Evolutionary conservation across 2,329 filamentous ascomycete genomes (phyloP).

Genomic region (Didymella segeticola): DNA sequence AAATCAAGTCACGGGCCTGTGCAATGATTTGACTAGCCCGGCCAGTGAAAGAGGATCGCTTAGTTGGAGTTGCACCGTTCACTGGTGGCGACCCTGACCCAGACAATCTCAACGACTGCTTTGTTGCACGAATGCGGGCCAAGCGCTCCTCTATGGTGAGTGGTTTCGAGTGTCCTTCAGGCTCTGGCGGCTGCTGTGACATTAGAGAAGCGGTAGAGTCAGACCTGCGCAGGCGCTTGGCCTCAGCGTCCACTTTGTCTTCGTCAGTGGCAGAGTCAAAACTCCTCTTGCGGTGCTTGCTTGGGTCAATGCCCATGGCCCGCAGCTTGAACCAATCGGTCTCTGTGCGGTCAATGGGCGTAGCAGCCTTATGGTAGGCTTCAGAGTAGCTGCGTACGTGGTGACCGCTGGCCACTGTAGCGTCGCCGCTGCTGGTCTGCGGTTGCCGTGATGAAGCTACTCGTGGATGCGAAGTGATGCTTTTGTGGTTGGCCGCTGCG

Average conservation of each 20-base stretch:
- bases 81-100: conserved; percentile 15
- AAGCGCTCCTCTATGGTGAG: conserved; percentile 30
- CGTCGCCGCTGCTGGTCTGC: conserved; percentile 7
- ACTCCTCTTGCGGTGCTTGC: conserved; percentile 40
- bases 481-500: neutral
- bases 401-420: conserved; percentile 5
- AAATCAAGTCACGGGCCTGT: conserved; percentile 23
- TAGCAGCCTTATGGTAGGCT: conserved; percentile 31
- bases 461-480: neutral
- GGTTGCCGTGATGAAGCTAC: conserved; percentile 7
- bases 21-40: conserved; percentile 27
- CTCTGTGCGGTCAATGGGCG: conserved; percentile 53
- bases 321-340: conserved; percentile 60
- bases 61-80: conserved; percentile 12
- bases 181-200: conserved; percentile 19
- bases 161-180: conserved; percentile 1
- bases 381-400: conserved; percentile 31
- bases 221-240: conserved; percentile 32
- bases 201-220: conserved; percentile 16
- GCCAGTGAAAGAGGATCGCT: conserved; percentile 20
- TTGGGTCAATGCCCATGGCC: conserved; percentile 55
- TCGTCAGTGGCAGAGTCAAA: conserved; percentile 37
- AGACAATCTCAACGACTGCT: conserved; percentile 23
- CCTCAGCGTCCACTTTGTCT: conserved; percentile 24
- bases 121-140: conserved; percentile 32